Evolutionary conservation across 2,329 filamentous ascomycete species (phyloP).

Genomic region (Conoideocrella luteorostrata): DNA sequence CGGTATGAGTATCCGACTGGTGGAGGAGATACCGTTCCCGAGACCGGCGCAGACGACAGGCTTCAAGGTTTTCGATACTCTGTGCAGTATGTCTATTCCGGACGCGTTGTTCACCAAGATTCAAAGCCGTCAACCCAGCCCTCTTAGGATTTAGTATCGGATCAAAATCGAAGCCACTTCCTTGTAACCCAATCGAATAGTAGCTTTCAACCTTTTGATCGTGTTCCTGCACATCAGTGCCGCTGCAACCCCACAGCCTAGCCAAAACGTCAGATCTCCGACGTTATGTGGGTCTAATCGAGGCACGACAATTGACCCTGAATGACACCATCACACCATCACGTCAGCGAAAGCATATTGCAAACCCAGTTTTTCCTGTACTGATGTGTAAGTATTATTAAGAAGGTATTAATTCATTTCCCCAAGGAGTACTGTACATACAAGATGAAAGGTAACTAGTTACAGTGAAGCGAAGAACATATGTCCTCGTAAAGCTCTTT

Average conservation of each 20-base stretch:
- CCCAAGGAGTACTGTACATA: not conserved
- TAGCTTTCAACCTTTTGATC: not conserved
- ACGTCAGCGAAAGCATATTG: not conserved
- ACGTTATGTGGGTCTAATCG: constrained; percentile 3
- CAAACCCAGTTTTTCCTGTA: too few relatives aligned
- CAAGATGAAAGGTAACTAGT: not conserved
- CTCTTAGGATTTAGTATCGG: too few relatives aligned
- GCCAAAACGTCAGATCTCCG: constrained; percentile 1
- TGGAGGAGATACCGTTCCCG: too few relatives aligned
- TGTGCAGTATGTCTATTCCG: too few relatives aligned
- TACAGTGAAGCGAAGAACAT: not conserved
- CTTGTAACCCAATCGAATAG: too few relatives aligned
- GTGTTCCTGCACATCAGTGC: constrained; percentile 1
- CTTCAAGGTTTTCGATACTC: too few relatives aligned
- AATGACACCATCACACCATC: constrained; percentile 12
- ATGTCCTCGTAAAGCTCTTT: not conserved
- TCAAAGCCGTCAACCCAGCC: too few relatives aligned
- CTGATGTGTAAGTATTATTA: too few relatives aligned
- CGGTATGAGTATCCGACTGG: constrained; percentile 1
- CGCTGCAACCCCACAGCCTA: constrained; percentile 3
- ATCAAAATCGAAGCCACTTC: too few relatives aligned
- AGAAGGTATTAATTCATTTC: too few relatives aligned
- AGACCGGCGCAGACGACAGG: too few relatives aligned
- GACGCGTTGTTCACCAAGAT: too few relatives aligned
- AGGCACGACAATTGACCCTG: constrained; percentile 11